Evolutionary conservation across 2,329 filamentous ascomycete species (phyloP).

Genomic region (Diaporthe aspalathi): DNA sequence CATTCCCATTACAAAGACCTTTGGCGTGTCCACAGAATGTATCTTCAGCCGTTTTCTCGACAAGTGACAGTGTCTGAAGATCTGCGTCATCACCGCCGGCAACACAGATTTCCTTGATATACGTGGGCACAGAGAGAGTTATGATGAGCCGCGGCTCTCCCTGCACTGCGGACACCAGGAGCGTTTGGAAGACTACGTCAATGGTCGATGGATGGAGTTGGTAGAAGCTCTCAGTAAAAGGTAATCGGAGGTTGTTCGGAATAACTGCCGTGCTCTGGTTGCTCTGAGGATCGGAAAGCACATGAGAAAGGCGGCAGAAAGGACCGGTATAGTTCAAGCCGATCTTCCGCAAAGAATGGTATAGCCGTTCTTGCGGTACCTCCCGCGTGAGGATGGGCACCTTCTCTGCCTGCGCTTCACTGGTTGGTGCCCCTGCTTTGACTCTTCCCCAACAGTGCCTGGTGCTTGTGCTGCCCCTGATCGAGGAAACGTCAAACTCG

Average conservation of each 20-base stretch:
- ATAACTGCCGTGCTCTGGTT: neutral
- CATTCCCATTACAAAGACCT: neutral
- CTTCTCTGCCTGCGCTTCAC: neutral
- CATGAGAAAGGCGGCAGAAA: neutral
- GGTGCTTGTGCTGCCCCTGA: neutral
- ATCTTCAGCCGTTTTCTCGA: neutral
- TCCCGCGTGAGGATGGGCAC: neutral
- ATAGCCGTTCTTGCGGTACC: neutral
- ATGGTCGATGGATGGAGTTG: neutral
- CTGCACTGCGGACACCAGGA: neutral
- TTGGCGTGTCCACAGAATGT: neutral
- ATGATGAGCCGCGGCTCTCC: neutral
- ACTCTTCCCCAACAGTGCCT: neutral
- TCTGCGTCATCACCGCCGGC: neutral
- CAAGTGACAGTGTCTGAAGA: neutral
- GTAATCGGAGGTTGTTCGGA: neutral
- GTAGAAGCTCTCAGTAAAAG: neutral
- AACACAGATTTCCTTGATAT: neutral
- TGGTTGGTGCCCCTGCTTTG: neutral
- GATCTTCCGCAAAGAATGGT: neutral
- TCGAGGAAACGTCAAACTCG: neutral
- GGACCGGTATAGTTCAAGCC: neutral
- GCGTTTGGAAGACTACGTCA: neutral
- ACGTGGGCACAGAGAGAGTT: neutral
- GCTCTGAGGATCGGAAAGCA: neutral